Evolutionary conservation across 1,139 yeast species (phyloP).

Genomic region (Debaryomyces sp.): DNA sequence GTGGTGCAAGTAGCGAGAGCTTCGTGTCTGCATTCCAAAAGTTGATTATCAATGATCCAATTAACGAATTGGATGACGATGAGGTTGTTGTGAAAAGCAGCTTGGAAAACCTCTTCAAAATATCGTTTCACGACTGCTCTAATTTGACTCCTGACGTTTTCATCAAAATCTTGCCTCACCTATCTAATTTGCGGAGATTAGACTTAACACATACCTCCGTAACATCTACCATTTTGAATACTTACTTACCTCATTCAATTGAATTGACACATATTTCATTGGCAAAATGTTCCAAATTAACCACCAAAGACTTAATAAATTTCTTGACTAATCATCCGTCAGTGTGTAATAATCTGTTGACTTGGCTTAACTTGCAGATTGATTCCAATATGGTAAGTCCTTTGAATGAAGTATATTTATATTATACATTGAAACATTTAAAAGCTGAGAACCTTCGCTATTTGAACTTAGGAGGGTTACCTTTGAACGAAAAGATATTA

Average conservation of each 20-base stretch:
- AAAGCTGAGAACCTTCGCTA: constrained; percentile 55
- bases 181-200: constrained; percentile 63
- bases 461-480: constrained; percentile 76
- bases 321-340: constrained; percentile 78
- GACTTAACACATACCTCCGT: constrained; percentile 85
- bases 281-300: constrained; percentile 75
- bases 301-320: constrained; percentile 72
- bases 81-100: constrained; percentile 12
- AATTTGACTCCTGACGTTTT: constrained; percentile 64
- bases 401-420: constrained; percentile 58
- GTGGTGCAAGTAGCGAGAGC: constrained; percentile 76
- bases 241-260: constrained; percentile 53
- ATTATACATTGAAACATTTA: constrained; percentile 56
- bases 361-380: constrained; percentile 78
- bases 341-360: constrained; percentile 54
- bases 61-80: constrained; percentile 14
- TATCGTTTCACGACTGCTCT: constrained; percentile 89
- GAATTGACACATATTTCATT: constrained; percentile 76
- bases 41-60: constrained; percentile 25
- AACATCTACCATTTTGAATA: constrained; percentile 53
- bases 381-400: constrained; percentile 71
- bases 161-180: constrained; percentile 56
- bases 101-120: constrained; percentile 45
- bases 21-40: constrained; percentile 66
- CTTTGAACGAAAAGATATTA: constrained; percentile 58